phyloP scores from a whole-genome alignment of 495 filamentous ascomycete species.

The Echria macrotheca region DNA sequence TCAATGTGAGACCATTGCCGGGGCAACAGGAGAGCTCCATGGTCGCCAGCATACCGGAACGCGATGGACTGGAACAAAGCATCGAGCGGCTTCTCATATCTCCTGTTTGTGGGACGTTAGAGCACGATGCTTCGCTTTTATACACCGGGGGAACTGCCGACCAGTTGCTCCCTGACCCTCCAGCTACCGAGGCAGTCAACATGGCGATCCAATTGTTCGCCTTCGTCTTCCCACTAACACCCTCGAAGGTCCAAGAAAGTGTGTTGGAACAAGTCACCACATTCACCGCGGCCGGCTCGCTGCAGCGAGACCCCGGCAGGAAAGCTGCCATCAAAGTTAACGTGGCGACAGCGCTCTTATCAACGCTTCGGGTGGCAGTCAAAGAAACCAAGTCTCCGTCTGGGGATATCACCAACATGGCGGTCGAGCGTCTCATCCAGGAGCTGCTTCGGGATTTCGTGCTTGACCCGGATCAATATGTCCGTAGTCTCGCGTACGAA shows the following conservation, averaged over 20 bases:
- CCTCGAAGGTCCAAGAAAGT: conserved; percentile 88
- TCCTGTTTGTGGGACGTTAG: conserved; percentile 74
- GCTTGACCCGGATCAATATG: conserved; percentile 73
- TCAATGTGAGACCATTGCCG: conserved; percentile 63
- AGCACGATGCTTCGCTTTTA: conserved; percentile 82
- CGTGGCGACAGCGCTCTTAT: conserved; percentile 72
- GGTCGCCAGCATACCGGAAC: conserved; percentile 55
- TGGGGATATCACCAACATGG: conserved; percentile 66
- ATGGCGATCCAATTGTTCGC: conserved; percentile 89
- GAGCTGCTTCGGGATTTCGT: conserved; percentile 77
- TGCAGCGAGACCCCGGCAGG: conserved; percentile 82
- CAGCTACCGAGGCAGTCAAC: conserved; percentile 89
- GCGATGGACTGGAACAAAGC: conserved; percentile 57
- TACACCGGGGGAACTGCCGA: conserved; percentile 54
- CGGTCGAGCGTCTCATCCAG: conserved; percentile 83
- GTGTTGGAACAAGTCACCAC: conserved; percentile 88
- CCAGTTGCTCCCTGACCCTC: conserved; percentile 62
- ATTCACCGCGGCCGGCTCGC: conserved; percentile 67
- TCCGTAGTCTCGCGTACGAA: conserved; percentile 79
- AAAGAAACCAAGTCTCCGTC: conserved; percentile 67
- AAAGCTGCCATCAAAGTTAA: conserved; percentile 90
- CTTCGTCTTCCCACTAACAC: conserved; percentile 79
- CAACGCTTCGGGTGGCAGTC: conserved; percentile 74
- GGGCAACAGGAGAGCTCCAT: conserved; percentile 59
- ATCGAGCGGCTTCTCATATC: conserved; percentile 67